Percentiles rank a stretch among this genome's conserved stretches.
phyloP scores from a whole-genome alignment of 768 basidiomycete genomes.

The Collybia sordida region DNA sequence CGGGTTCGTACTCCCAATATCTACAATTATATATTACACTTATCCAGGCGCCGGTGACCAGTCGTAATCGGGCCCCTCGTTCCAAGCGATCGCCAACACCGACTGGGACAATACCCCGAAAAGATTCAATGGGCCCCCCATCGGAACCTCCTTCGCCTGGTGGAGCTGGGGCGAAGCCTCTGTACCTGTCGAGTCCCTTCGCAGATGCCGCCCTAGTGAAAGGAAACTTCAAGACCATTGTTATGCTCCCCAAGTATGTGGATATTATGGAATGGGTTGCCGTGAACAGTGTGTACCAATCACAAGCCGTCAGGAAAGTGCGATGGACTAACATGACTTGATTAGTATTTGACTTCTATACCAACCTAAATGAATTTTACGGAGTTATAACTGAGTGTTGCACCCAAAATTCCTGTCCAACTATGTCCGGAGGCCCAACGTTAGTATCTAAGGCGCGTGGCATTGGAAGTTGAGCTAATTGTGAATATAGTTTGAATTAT shows the following conservation, averaged over 20 bases:
- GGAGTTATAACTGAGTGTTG: slow-evolving; percentile 92
- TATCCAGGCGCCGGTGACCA: slow-evolving; percentile 8
- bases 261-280: slow-evolving; percentile 98
- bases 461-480: background rate
- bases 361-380: slow-evolving; percentile 96
- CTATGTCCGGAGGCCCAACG: slow-evolving; percentile 89
- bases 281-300: slow-evolving; percentile 70
- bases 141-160: slow-evolving; percentile 42
- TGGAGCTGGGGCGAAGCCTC: slow-evolving; percentile 48
- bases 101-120: slow-evolving; percentile 23
- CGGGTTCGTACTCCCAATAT: slow-evolving; percentile 19
- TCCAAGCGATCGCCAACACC: slow-evolving; percentile 36
- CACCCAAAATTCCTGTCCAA: slow-evolving; percentile 85
- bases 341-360: slow-evolving; percentile 95
- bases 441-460: slow-evolving; percentile 36
- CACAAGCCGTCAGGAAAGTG: background rate
- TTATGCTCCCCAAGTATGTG: slow-evolving; percentile 92
- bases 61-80: slow-evolving; percentile 34
- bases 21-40: slow-evolving; percentile 9
- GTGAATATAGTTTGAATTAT: slow-evolving; percentile 72
- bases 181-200: slow-evolving; percentile 93
- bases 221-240: slow-evolving; percentile 98
- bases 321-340: background rate
- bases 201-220: slow-evolving; percentile 95
- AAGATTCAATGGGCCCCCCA: slow-evolving; percentile 29